A percentile compares a stretch with the other conserved stretches of the same genome.
Conservation (phyloP, 371 early-diverging fungal genomes). For the Vairimorpha apis region DNA sequence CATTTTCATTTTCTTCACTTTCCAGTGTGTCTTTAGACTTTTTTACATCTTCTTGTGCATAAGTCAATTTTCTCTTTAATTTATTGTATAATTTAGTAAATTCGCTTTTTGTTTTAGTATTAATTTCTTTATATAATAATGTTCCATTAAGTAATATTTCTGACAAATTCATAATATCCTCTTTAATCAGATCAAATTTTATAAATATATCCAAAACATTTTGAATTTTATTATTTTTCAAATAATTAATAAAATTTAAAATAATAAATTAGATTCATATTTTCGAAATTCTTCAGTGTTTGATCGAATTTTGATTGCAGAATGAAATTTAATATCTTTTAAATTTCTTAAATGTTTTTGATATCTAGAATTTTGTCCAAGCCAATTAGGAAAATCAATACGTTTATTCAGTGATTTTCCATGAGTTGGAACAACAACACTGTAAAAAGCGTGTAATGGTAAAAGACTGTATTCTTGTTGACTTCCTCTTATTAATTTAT, state of each 20-base stretch:
- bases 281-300: constrained; percentile 62
- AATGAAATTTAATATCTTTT: constrained; percentile 73
- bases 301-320: constrained; percentile 66
- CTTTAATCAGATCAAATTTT: constrained; percentile 74
- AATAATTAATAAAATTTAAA: constrained; percentile 15
- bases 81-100: constrained; percentile 70
- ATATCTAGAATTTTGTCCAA: constrained; percentile 82
- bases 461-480: constrained; percentile 79
- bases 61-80: constrained; percentile 64
- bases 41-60: constrained; percentile 6
- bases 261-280: constrained; percentile 33
- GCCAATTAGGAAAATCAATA: constrained; percentile 67
- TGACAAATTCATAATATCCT: constrained; percentile 73
- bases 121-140: constrained; percentile 66
- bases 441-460: constrained; percentile 78
- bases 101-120: constrained; percentile 68
- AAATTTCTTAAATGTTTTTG: constrained; percentile 69
- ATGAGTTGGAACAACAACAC: constrained; percentile 76
- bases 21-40: background rate
- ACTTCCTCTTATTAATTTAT: constrained; percentile 69
- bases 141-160: constrained; percentile 68
- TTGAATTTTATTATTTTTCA: constrained; percentile 66
- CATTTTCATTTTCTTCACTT: background rate
- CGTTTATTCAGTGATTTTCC: constrained; percentile 15
- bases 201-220: constrained; percentile 74